phyloP scores from a whole-genome alignment of 148 eudicot species.

The Dysphania ambrosioides region DNA sequence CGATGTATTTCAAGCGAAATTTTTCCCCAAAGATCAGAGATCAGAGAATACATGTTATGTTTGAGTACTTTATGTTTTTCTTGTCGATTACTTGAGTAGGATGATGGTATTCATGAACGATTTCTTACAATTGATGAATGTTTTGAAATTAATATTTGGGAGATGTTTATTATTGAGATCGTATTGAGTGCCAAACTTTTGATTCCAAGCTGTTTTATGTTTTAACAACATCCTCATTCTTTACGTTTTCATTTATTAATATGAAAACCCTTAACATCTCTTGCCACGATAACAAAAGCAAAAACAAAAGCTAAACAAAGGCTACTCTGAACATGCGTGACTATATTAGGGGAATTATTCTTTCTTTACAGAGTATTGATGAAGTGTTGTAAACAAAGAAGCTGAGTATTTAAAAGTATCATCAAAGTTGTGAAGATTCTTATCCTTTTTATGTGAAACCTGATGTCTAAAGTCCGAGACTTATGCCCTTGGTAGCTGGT shows the following conservation, averaged over 20 bases:
- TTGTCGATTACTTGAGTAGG: no score
- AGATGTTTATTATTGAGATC: background rate
- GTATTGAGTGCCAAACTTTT: background rate
- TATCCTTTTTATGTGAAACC: no score
- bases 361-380: background rate
- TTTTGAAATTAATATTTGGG: background rate
- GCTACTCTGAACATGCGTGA: no score
- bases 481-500: background rate
- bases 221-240: no score
- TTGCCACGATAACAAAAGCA: no score
- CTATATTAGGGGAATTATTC: no score
- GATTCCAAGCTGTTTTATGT: background rate
- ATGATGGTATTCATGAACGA: background rate
- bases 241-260: no score
- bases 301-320: no score
- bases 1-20: background rate
- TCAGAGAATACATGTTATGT: background rate
- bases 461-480: background rate
- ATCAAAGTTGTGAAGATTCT: background rate
- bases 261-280: no score
- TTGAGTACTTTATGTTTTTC: no score
- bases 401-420: background rate
- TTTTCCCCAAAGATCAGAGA: no score
- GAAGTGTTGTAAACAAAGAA: no score
- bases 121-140: background rate